Evolutionary conservation across 164 flowering plant genomes (phyloP).

Genomic region (Taxillus chinensis): DNA sequence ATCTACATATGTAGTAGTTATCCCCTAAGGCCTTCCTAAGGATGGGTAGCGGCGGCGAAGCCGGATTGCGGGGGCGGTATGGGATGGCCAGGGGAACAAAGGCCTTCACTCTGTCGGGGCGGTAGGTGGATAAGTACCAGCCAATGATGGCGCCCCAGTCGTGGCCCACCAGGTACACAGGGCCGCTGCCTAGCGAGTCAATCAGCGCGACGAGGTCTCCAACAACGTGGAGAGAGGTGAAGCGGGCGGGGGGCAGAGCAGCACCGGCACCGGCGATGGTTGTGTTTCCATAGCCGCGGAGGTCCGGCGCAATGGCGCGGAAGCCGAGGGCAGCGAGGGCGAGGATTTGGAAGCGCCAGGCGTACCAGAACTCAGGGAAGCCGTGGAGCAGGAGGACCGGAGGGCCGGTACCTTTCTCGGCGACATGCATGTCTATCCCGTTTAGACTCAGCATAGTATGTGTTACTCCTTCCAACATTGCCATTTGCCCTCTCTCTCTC

Average conservation of each 20-base stretch:
- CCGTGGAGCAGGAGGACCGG: constrained; percentile 44
- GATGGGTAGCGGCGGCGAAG: constrained; percentile 12
- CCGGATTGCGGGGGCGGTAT: constrained; percentile 22
- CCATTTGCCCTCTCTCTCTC: too few species aligned
- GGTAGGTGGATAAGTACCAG: constrained; percentile 37
- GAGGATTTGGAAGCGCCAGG: constrained; percentile 44
- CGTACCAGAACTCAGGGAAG: constrained; percentile 50
- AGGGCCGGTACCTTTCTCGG: constrained; percentile 43
- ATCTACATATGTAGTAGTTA: constrained; percentile 33
- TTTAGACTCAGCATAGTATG: constrained; percentile 36
- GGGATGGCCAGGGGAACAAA: constrained; percentile 20
- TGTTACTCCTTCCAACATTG: constrained; percentile 13
- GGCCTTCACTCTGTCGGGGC: constrained; percentile 29
- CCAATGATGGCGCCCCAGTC: constrained; percentile 34
- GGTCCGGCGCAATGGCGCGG: constrained; percentile 50
- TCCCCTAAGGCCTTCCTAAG: constrained; percentile 19
- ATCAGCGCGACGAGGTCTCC: constrained; percentile 47
- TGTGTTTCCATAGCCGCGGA: constrained; percentile 55
- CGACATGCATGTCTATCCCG: constrained; percentile 50
- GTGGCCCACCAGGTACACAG: constrained; percentile 15
- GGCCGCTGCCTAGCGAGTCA: constrained; percentile 4
- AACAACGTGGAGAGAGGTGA: constrained; percentile 33
- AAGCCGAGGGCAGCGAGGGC: constrained; percentile 34
- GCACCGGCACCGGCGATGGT: constrained; percentile 21
- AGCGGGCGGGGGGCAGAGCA: constrained; percentile 8